Base-by-base conservation (phyloP, 2,329 filamentous ascomycete species). In the Didymella glomerata region DNA sequence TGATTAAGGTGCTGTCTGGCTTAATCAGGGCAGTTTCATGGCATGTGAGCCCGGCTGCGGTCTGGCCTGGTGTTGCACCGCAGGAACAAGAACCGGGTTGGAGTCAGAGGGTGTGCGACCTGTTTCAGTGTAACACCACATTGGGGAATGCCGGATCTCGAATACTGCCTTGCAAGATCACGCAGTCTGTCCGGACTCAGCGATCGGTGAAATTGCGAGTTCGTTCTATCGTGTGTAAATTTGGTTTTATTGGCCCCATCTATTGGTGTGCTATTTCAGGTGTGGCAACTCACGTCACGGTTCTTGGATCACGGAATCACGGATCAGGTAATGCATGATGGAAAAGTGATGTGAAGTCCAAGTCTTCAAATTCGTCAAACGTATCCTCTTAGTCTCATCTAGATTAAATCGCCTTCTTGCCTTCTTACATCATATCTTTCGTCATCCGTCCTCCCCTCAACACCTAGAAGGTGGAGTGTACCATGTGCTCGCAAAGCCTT, bases 401-500 rank as follows among this genome's bases (percentile, higher is more conserved):
- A 46, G 10, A 46, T 32, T 46, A 40, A 20, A 24, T 28, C 50
- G 36, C 46, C 62, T 60, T 60, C 46, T 38, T 51, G 49, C 54
- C 22, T 61, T 60, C 46, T 54, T 53, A 50, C 48, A 50, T 60
- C 50, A 59, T 55, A 42, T 40, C n/a, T 10, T 45, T 49, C 32
- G 40, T 54, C 46, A 59, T 36, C 25, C n/a, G 27, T 25, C 54
- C 50, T 55, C 59, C 60, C 56, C 68, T 70, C 68, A 59, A 70
- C 67, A 70, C 68, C 67, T 56, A 32, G 14, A 34, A 47, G 65
- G 66, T 67, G 68, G 66, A 69, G 68, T 56, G 18, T 50, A 48
- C 54, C 55, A 47, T 47, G 48, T 45, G 44, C 52, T 58, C 45
- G 36, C 48, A 49, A 54, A 61, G 60, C 54, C 54, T 28, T 64